Conservation (phyloP, 2,329 filamentous ascomycete genomes). For the Arthrobotrys conoides region DNA sequence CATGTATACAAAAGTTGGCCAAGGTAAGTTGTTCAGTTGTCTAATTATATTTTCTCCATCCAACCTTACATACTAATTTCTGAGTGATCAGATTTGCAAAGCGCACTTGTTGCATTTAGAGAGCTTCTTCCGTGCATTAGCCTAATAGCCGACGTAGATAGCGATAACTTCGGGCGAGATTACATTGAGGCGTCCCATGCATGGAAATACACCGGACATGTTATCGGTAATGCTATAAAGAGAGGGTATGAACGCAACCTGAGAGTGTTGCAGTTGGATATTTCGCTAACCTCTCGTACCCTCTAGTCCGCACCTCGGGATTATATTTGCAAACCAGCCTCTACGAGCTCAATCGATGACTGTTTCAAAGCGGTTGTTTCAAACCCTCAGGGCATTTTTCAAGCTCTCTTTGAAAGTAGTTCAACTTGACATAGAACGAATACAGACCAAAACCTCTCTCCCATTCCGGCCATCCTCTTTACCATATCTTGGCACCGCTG, state of each 20-base stretch:
- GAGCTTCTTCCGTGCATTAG: conserved; percentile 47
- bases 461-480: conserved; percentile 30
- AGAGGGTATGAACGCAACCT: conserved; percentile 30
- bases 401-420: conserved; percentile 42
- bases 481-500: conserved; percentile 21
- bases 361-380: conserved; percentile 35
- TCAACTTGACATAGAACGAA: conserved; percentile 41
- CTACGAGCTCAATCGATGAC: conserved; percentile 26
- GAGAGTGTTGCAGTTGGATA: neutral
- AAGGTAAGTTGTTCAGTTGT: conserved; percentile 25
- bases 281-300: neutral
- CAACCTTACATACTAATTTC: neutral
- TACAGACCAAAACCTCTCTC: neutral
- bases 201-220: conserved; percentile 50
- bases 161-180: conserved; percentile 32
- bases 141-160: conserved; percentile 43
- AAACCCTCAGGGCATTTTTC: conserved; percentile 50
- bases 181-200: conserved; percentile 54
- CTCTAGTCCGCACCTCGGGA: conserved; percentile 41
- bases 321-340: conserved; percentile 46
- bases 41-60: neutral
- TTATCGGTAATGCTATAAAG: conserved; percentile 39
- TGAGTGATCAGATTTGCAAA: conserved; percentile 35
- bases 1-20: conserved; percentile 52
- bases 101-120: conserved; percentile 29